Percentiles rank a stretch among this genome's conserved stretches.
Conservation (phyloP, 176 grass and related monocot genomes). For the Phragmites australis region DNA sequence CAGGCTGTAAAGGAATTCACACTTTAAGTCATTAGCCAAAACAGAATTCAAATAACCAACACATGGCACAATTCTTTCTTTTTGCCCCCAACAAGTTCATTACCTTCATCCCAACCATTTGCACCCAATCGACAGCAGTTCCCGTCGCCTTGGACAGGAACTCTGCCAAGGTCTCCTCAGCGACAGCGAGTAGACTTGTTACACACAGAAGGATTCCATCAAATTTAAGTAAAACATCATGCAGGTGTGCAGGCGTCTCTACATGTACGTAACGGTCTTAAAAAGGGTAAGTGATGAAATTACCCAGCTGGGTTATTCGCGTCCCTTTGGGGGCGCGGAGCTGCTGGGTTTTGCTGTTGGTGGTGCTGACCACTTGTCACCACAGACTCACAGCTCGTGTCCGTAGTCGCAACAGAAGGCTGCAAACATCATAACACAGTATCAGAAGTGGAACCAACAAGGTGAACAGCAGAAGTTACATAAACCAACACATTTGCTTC, state of each 20-base stretch:
- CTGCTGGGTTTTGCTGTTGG: conserved; percentile 74
- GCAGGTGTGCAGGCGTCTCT: not conserved
- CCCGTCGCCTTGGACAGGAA: conserved; percentile 98
- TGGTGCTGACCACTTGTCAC: conserved; percentile 95
- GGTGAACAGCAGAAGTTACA: conserved; percentile 5
- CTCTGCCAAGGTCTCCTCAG: conserved; percentile 99
- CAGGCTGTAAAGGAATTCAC: conserved; percentile 68
- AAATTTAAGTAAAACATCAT: not conserved
- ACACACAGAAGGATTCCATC: conserved; percentile 8
- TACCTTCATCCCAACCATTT: conserved; percentile 99
- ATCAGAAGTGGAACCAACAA: conserved; percentile 25
- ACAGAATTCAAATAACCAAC: conserved; percentile 28
- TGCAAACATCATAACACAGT: conserved; percentile 40
- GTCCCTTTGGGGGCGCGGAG: conserved; percentile 74
- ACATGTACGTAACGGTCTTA: not conserved
- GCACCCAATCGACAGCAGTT: conserved; percentile 98
- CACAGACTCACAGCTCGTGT: conserved; percentile 94
- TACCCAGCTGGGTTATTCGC: conserved; percentile 96
- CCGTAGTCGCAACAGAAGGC: conserved; percentile 79
- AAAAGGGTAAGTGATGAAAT: not conserved
- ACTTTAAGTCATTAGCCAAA: conserved; percentile 15
- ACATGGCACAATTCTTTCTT: conserved; percentile 20
- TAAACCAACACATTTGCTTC: not conserved
- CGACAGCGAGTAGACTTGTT: conserved; percentile 92
- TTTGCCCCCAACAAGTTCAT: not conserved